These are phyloP conservation scores for Mycena indigotica DNA, from an alignment of 768 basidiomycete species.

Conservation along the genomic window DNA sequence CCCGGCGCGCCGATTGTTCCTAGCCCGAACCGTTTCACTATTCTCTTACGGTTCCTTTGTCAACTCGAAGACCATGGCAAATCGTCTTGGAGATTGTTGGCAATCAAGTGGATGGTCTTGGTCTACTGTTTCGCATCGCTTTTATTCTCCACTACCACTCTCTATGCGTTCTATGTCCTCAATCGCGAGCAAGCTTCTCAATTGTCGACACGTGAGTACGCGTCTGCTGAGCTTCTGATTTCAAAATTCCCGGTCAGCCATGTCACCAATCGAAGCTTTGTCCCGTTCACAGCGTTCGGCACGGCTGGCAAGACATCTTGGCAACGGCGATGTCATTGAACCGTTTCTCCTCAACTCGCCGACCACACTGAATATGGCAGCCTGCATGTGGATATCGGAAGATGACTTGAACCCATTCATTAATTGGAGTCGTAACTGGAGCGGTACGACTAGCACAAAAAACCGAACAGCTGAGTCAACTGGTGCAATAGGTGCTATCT, in stretches of 20 bases:
- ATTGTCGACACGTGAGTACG: too few relatives aligned
- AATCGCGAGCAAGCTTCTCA: background rate
- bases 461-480: background rate
- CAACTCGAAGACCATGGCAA: constrained; percentile 10
- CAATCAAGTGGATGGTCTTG: constrained; percentile 35
- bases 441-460: constrained; percentile 33
- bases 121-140: constrained; percentile 47
- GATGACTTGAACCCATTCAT: constrained; percentile 35
- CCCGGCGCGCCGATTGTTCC: too few relatives aligned
- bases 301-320: constrained; percentile 25
- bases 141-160: constrained; percentile 36
- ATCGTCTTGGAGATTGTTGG: constrained; percentile 32
- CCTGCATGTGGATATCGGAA: constrained; percentile 51
- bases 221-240: background rate
- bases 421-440: constrained; percentile 44
- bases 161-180: constrained; percentile 25
- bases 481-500: constrained; percentile 45
- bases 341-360: constrained; percentile 37
- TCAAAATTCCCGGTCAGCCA: background rate
- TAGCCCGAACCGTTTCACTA: constrained; percentile 6
- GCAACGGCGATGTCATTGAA: constrained; percentile 30
- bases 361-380: constrained; percentile 25
- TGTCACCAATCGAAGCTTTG: constrained; percentile 30
- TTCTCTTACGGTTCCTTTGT: constrained; percentile 19
- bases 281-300: constrained; percentile 38